Conservation (phyloP, 2,329 filamentous ascomycete genomes). For the Lasiodiplodia sp. region DNA sequence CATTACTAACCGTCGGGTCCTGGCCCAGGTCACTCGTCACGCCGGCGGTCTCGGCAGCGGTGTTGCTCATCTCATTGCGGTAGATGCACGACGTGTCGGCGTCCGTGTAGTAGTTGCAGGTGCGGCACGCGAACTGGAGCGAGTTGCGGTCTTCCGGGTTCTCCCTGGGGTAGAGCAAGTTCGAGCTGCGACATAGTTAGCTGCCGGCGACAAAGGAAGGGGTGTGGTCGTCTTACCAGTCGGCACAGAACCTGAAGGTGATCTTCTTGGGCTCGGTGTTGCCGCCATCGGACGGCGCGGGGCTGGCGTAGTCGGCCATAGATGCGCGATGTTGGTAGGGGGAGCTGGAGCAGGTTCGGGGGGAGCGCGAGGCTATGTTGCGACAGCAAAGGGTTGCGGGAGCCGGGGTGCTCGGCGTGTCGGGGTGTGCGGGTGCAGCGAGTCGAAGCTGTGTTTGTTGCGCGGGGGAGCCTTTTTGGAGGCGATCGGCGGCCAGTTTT, state of each 20-base stretch:
- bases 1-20: constrained; percentile 93
- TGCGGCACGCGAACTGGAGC: constrained; percentile 94
- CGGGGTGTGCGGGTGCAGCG: constrained; percentile 6
- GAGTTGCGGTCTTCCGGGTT: constrained; percentile 77
- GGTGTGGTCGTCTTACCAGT: constrained; percentile 67
- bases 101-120: constrained; percentile 88
- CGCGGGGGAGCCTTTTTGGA: constrained; percentile 19
- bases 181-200: constrained; percentile 67
- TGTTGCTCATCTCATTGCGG: constrained; percentile 90
- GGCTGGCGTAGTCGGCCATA: constrained; percentile 32
- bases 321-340: neutral
- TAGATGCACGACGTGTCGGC: constrained; percentile 91
- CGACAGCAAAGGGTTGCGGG: neutral
- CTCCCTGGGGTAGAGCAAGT: constrained; percentile 97
- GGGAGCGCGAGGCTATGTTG: neutral
- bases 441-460: constrained; percentile 13
- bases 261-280: constrained; percentile 69
- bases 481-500: constrained; percentile 25
- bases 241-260: constrained; percentile 96
- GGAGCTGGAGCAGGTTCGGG: neutral
- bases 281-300: constrained; percentile 47
- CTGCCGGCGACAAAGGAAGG: constrained; percentile 9
- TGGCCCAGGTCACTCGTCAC: constrained; percentile 96
- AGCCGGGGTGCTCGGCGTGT: neutral
- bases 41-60: constrained; percentile 92